Conservation (phyloP, 208 protist species). For the Phytomonas sp. region DNA sequence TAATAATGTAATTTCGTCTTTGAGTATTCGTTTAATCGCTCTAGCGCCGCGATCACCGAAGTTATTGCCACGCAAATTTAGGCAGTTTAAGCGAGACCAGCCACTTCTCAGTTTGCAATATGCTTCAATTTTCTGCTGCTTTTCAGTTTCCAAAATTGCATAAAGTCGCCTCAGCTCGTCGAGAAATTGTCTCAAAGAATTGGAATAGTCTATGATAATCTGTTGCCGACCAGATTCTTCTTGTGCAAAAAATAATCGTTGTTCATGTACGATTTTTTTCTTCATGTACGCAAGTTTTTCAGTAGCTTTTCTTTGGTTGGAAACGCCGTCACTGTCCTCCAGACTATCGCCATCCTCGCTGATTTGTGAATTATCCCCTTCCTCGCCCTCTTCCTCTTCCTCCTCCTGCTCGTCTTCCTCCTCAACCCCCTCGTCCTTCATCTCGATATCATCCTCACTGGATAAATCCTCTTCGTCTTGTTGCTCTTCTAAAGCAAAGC, state of each 20-base stretch:
- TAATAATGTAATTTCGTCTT: slow-evolving; percentile 42
- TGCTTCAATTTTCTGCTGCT: slow-evolving; percentile 30
- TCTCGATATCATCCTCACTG: slow-evolving; percentile 17
- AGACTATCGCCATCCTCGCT: slow-evolving; percentile 14
- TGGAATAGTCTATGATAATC: slow-evolving; percentile 1
- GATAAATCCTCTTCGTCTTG: slow-evolving; percentile 7
- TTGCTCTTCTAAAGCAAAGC: not conserved
- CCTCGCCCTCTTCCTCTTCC: slow-evolving; percentile 10
- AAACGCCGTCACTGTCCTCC: slow-evolving; percentile 5
- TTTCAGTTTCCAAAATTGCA: slow-evolving; percentile 15
- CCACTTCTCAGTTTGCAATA: slow-evolving; percentile 65
- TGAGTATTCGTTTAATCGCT: slow-evolving; percentile 31
- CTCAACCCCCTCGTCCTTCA: slow-evolving; percentile 24
- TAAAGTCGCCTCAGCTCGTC: not conserved
- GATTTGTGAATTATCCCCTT: not conserved
- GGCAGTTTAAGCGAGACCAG: slow-evolving; percentile 60
- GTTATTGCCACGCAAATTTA: slow-evolving; percentile 61
- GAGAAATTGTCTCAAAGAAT: not conserved
- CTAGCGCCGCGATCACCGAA: slow-evolving; percentile 49
- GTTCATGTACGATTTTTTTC: slow-evolving; percentile 1
- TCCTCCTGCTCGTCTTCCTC: slow-evolving; percentile 24
- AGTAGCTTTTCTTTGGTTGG: not conserved
- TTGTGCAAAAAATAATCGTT: slow-evolving; percentile 9
- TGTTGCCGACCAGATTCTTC: slow-evolving; percentile 17
- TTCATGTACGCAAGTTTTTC: not conserved